Base-by-base conservation (phyloP, 148 eudicot genomes). In the Vaccinium darrowii region DNA sequence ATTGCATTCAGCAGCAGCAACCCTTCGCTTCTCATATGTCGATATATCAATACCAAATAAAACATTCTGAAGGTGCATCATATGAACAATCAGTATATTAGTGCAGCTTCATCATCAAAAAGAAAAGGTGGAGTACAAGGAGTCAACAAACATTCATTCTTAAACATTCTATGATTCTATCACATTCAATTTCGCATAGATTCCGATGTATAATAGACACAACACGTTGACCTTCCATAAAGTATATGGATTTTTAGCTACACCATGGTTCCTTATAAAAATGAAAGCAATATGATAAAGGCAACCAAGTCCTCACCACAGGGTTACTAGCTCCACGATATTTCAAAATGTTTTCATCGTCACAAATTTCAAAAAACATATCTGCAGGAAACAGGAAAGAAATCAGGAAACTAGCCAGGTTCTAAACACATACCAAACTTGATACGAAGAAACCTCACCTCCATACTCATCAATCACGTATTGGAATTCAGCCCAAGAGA, bases 261-360 rank as follows among this genome's bases (percentile, higher is more conserved):
- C 75, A 81, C 75, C 33, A 43, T 67, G 75, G 53, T 82, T 82
- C 25, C 84, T 67, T 72, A 23, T 11, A 18, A 52, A 62, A 30
- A 15, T 33, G 18, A n/a, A 43, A 51, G 71, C 27, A 69, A 49
- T 47, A 82, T 27, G 49, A 63, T 79, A 65, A 78, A 16, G 27
- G 76, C 58, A 43, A n/a, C 27, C 69, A 60, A 88, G 51, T 81
- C 71, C 90, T 88, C 80, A 91, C 93, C 90, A 89, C 93, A 49
- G 90, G 91, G 85, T 91, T 91, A 82, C 85, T 88, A 83, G 91
- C 90, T 81, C 87, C 93, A 79, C 75, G 91, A 84, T 91, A 90
- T 85, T 85, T 88, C 88, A 91, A 86, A 89, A 91, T 91, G 84
- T 89, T 88, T 54, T 88, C 88, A 78, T 80, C 86, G 81, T 91